Base-by-base conservation (phyloP, 257 asterid species). In the Coffea eugenioides region DNA sequence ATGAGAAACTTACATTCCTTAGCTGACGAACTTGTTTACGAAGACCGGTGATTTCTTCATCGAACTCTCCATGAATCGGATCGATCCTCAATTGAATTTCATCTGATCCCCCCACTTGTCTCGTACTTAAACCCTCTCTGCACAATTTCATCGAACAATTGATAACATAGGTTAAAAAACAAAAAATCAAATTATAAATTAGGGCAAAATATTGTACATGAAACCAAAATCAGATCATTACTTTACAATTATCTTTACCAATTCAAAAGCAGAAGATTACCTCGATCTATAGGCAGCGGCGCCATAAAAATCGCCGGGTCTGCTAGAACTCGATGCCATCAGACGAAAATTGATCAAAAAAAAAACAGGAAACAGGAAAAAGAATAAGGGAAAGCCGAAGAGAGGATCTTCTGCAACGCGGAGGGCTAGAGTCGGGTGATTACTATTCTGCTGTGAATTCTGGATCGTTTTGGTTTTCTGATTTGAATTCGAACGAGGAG, bases 81-180 rank as follows among this genome's bases (percentile, higher is more conserved):
- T 94, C 98, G 51, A 94, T 93, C 71, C 93, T 89, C 90, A 91
- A 80, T 83, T 94, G 98, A 72, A 94, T 85, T 83, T 94, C 98
- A 84, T 91, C 94, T 0, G 97, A 88, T 23, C 87, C 87, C 48
- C 87, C 93, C 41, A 71, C 90, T 66, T 91, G 88, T 78, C 98
- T 88, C 84, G 96, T 89, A 90, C 90, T 94, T 82, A 94, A 87
- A 48, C 98, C 97, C 46, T 88, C 95, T 48, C 98, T 92, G 57
- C 3, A 14, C 45, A 76, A 64, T 76, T 64, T 25, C 80, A 25
- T 25, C 2, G 36, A 3, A 76, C 31, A 46, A 25, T 57, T 48
- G 6, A 15, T 13, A 11, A 70, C 23, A 23, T 8, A 20, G 18
- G 36, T 18, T 7, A 12, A 43, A 70, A 20, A 70, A 43, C 31